Percentiles rank a stretch among this genome's conserved stretches.
Evolutionary conservation across 2,329 filamentous ascomycete genomes (phyloP).

Genomic region (Penicillium brasilianum): DNA sequence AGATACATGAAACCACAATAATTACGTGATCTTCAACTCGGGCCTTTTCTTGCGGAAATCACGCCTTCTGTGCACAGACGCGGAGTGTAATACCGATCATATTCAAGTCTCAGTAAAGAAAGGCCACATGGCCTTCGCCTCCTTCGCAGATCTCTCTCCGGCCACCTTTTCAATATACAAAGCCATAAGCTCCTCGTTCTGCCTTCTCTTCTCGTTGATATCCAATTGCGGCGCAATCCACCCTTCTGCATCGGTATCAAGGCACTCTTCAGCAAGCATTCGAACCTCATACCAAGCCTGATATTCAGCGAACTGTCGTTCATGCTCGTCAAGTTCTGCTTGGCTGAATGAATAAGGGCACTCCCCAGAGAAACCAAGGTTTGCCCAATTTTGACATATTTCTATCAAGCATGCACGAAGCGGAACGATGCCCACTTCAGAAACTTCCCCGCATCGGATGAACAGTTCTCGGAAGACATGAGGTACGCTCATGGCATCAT

Average conservation of each 20-base stretch:
- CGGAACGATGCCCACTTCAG: slow-evolving; percentile 36
- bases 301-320: not conserved
- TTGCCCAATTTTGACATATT: slow-evolving; percentile 35
- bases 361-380: slow-evolving; percentile 17
- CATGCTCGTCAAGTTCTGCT: not conserved
- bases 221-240: not conserved
- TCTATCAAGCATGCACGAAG: slow-evolving; percentile 42
- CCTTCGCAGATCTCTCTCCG: not conserved
- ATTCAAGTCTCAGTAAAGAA: not conserved
- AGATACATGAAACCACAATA: too few relatives aligned
- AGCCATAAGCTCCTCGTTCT: slow-evolving; percentile 1
- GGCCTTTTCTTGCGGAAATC: too few relatives aligned
- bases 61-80: too few relatives aligned
- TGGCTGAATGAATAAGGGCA: slow-evolving; percentile 3
- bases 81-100: too few relatives aligned
- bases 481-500: not conserved
- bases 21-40: too few relatives aligned
- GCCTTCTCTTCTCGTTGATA: not conserved
- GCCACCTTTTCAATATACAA: not conserved
- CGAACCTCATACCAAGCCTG: not conserved
- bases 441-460: slow-evolving; percentile 36
- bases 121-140: not conserved
- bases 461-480: slow-evolving; percentile 35
- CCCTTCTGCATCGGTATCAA: slow-evolving; percentile 6
- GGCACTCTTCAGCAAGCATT: slow-evolving; percentile 2